These are phyloP conservation scores for Trichophyton benhamiae DNA, from an alignment of 2,329 filamentous ascomycete genomes.

Conservation along the genomic window DNA sequence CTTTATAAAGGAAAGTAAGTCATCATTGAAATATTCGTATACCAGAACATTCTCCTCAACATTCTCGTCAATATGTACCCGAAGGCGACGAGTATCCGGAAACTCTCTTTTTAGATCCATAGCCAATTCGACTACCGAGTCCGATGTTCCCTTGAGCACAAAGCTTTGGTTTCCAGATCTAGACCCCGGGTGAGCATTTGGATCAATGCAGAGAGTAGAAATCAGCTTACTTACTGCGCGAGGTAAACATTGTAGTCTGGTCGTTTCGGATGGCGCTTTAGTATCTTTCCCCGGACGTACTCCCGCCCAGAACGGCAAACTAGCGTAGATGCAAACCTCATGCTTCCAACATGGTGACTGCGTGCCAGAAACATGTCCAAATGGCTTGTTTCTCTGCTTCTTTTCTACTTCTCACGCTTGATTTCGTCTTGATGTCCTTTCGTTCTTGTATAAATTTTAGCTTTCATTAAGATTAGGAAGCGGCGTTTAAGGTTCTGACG, in stretches of 20 bases:
- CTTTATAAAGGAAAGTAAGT: background rate
- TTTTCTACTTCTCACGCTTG: too few relatives aligned
- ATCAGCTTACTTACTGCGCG: background rate
- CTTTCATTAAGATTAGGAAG: too few relatives aligned
- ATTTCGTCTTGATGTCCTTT: too few relatives aligned
- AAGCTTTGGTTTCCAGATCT: background rate
- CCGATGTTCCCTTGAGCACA: background rate
- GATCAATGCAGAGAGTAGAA: background rate
- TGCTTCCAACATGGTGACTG: background rate
- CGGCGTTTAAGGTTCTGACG: too few relatives aligned
- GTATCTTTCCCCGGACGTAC: background rate
- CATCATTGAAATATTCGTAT: background rate
- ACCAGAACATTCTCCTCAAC: background rate
- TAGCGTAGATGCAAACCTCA: background rate
- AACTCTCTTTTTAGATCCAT: background rate
- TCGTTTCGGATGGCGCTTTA: background rate
- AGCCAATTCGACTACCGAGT: background rate
- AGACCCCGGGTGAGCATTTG: background rate
- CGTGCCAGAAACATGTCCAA: too few relatives aligned
- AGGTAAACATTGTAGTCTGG: background rate
- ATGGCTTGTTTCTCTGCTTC: too few relatives aligned
- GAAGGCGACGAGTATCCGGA: background rate
- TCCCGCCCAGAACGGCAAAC: background rate
- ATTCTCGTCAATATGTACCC: background rate
- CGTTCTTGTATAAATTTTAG: too few relatives aligned